Evolutionary conservation across 441 rosid genomes (phyloP), one percentile per base, ranked within the genome.

Genomic region (Mallotus japonicus): DNA sequence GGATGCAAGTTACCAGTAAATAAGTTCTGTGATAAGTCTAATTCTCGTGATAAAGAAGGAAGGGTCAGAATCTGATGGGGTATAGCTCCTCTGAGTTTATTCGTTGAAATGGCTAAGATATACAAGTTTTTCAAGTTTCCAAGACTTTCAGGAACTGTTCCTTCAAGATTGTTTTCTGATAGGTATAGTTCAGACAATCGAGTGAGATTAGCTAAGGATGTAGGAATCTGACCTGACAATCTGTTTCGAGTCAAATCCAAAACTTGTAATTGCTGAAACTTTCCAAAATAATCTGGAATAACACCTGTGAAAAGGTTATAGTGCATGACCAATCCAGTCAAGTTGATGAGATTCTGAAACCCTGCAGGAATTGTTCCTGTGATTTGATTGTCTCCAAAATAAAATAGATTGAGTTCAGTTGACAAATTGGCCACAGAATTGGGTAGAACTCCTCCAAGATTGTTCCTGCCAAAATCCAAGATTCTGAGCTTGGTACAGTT

Each of bases 161-260:
- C 81, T 32, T 42, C n/a, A 1, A 77, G 44, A 4, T 17, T 53
- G 37, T 77, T 77, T 5, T 12, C 1, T 5, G 24, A 12, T 56
- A 72, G 5, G 8, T 0, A 0, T 3, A 77, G 74, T 10, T 0
- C 5, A 55, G 14, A 10, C 4, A 73, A 13, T 16, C 6, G 8
- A 63, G 49, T 40, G 46, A 65, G 65, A 37, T 72, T 67, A 28
- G 83, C 85, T 8, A 85, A 70, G 5, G 85, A 74, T 8, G 80
- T 19, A 14, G 87, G 86, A 44, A 72, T 72, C 24, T 24, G 14
- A 12, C 75, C 63, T 1, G 69, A 63, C 4, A 72, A 53, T 19
- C n/a, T 37, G 28, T 64, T 72, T 4, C 44, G 7, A 19, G 37
- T 2, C 8, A 54, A 10, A 16, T 0, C 5, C 19, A 64, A 11